Evolutionary conservation across 495 filamentous ascomycete species (phyloP).

Genomic region (Jackrogersella minutella): DNA sequence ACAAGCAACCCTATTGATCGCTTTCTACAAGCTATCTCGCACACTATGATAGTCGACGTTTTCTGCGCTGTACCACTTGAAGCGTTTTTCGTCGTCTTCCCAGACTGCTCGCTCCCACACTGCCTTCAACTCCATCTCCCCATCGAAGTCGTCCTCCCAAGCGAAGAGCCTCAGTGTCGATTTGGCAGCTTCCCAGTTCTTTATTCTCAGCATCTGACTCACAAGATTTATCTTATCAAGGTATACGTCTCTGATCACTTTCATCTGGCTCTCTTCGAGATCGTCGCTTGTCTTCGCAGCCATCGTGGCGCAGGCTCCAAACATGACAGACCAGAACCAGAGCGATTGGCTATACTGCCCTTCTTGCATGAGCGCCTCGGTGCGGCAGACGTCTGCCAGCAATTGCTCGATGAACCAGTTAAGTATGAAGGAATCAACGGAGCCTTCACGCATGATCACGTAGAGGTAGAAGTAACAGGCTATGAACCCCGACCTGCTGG

Average conservation of each 20-base stretch:
- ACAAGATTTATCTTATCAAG: slow-evolving; percentile 40
- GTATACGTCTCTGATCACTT: slow-evolving; percentile 35
- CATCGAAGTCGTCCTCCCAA: slow-evolving; percentile 43
- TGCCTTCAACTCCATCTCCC: slow-evolving; percentile 41
- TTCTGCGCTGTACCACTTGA: slow-evolving; percentile 13
- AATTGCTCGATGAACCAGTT: slow-evolving; percentile 48
- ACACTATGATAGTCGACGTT: slow-evolving; percentile 19
- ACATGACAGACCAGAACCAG: slow-evolving; percentile 48
- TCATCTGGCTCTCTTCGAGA: slow-evolving; percentile 40
- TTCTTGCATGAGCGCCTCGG: slow-evolving; percentile 41
- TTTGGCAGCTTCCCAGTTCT: slow-evolving; percentile 44
- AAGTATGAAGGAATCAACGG: slow-evolving; percentile 43
- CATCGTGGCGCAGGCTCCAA: slow-evolving; percentile 42
- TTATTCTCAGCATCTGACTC: slow-evolving; percentile 36
- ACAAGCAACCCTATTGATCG: slow-evolving; percentile 10
- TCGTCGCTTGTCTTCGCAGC: slow-evolving; percentile 36
- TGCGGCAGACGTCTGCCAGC: slow-evolving; percentile 42
- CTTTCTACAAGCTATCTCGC: slow-evolving; percentile 12
- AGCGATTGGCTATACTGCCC: slow-evolving; percentile 43
- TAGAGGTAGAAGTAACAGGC: slow-evolving; percentile 48
- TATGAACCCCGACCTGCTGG: slow-evolving; percentile 44
- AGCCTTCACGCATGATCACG: slow-evolving; percentile 43
- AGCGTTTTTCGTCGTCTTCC: slow-evolving; percentile 26
- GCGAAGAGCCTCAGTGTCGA: slow-evolving; percentile 42
- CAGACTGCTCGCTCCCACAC: slow-evolving; percentile 45